Base-by-base conservation (phyloP, 306 rosid genomes). In the Cicer bijugum region DNA sequence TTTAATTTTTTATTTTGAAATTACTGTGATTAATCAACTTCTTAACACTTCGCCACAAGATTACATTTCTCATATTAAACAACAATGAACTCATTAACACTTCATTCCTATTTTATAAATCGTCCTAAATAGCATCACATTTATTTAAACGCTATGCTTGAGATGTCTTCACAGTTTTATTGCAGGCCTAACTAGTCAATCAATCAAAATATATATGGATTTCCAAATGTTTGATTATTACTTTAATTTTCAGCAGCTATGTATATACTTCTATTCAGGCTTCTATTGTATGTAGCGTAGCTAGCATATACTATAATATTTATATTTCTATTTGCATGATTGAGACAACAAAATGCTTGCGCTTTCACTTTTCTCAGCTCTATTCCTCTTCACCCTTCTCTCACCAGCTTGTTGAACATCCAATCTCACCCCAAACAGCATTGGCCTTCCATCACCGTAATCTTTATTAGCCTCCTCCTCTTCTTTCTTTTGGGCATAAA, bases 351-450 rank as follows among this genome's bases (percentile, higher is more conserved):
- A 83, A 79, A 91, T 79, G 78, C 72, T 83, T 83, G 88, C 83
- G 9, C 68, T 86, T 74, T 83, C 83, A 84, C 78, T 74, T 5
- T 89, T 75, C 78, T 86, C 87, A 65, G 81, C 59, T 51, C 88
- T 87, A 80, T 85, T 85, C 47, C 89, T 93, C 85, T 91, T 91
- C 47, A 80, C 73, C n/a, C 70, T 86, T 67, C 75, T 84, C 47
- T 88, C 89, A 52, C 92, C 93, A 28, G 35, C 35, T 33, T 59
- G 66, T 33, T 75, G 84, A 82, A 93, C 91, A 35, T 93, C 96
- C 37, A 93, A 58, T 53, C 87, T 89, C 48, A 93, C 98, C 0
- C 98, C 98, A 81, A 93, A 93, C 65, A 93, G 73, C 89, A 84
- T 87, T 63, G 94, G 94, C 80, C 85, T 86, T n/a, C 80, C 82